Evolutionary conservation across 2,329 filamentous ascomycete genomes (phyloP), one percentile per base, ranked within the genome.

Genomic region (Penicillium sp.): DNA sequence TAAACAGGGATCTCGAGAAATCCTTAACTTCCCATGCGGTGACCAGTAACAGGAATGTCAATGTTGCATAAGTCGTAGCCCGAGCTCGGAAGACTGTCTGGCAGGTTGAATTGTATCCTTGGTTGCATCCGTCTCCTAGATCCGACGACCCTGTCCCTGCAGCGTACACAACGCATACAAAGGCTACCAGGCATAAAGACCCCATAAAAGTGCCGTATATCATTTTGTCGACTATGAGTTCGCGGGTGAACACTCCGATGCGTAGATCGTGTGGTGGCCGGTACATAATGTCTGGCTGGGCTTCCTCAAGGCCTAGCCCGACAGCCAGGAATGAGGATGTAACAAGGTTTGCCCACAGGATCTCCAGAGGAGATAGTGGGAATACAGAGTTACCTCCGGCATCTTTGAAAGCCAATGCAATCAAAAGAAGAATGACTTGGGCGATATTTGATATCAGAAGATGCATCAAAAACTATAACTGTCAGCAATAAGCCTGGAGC

Each of bases 301-400:
- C 90, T 50, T 83, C 80, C 73, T 96, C 91, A 47, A 91, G 86
- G 9, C 91, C 91, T 0, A 96, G 85, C 22, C 91, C 92, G 73
- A 96, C 91, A 48, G 91, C 92, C 1, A 91, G 90, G 73, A 95
- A 88, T 22, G 88, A 90, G 24, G 90, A 93, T 0, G 92, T 96
- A 47, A 95, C 84, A 84, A 96, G 90, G 73, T 96, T 96, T 70
- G 96, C 90, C 91, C 91, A 96, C 55, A 96, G 82, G 58, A 96
- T 93, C 65, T 96, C 88, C 14, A 96, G 83, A 2, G 91, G 91
- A 1, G 90, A 88, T 31, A 96, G 83, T 3, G 91, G 91, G 71
- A 96, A 96, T 10, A 96, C 90, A 0, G 91, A 95, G 56, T 89
- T 82, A 2, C 84, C 83, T 5, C 82, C 77, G 1, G 73, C 56